Evolutionary conservation across 164 flowering plant genomes (phyloP).

Genomic region (Euptelea pleiosperma): DNA sequence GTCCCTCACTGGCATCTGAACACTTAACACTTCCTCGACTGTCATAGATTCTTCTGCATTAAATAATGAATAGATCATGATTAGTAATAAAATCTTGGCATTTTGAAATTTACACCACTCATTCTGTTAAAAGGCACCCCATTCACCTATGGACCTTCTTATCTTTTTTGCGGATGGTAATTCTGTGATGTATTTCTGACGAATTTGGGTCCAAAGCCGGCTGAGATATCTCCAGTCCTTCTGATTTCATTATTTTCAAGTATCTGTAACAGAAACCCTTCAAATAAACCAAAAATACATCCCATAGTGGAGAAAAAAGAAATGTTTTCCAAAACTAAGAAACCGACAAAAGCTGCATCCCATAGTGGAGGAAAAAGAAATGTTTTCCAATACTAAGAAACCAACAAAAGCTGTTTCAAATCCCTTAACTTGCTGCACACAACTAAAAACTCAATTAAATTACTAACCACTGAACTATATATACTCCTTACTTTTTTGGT

Average conservation of each 20-base stretch:
- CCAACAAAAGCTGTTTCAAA: not conserved
- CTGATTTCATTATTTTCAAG: constrained; percentile 68
- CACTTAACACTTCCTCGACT: constrained; percentile 67
- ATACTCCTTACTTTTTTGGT: not conserved
- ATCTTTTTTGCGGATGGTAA: constrained; percentile 62
- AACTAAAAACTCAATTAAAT: too few relatives aligned
- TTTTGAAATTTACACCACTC: not conserved
- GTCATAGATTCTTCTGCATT: constrained; percentile 76
- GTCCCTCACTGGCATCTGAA: constrained; percentile 64
- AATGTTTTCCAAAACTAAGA: not conserved
- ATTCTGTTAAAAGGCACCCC: not conserved
- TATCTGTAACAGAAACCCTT: constrained; percentile 46
- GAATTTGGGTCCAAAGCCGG: constrained; percentile 91
- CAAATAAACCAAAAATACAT: not conserved
- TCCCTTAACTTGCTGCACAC: too few relatives aligned
- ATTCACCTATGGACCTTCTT: constrained; percentile 69
- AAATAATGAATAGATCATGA: constrained; percentile 1
- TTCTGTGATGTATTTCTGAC: constrained; percentile 84
- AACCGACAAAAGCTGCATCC: not conserved
- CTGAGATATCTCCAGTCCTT: constrained; percentile 89
- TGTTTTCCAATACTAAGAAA: not conserved
- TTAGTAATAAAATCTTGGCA: not conserved
- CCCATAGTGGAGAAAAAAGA: not conserved
- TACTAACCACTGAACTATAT: too few relatives aligned
- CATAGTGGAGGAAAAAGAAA: not conserved